Percentiles rank a stretch among this genome's conserved stretches.
Conservation (phyloP, 148 eudicot genomes). For the Rhododendron henanense region DNA sequence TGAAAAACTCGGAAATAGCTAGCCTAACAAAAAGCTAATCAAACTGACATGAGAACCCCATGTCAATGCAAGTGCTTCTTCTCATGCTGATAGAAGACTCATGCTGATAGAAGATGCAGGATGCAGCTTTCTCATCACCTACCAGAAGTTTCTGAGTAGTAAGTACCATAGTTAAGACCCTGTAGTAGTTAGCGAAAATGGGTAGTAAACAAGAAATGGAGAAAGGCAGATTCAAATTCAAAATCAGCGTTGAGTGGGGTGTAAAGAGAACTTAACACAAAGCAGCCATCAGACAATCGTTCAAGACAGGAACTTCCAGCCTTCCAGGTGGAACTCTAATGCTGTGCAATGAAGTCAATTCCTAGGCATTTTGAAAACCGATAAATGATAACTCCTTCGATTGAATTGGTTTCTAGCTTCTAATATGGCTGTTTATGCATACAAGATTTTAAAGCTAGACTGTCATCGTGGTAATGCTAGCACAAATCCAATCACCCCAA, state of each 20-base stretch:
- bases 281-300: neutral
- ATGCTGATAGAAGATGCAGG: neutral
- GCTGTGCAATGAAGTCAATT: neutral
- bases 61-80: neutral
- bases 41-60: neutral
- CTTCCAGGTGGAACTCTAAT: neutral
- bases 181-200: neutral
- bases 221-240: neutral
- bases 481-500: neutral
- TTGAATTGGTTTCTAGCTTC: neutral
- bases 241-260: neutral
- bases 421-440: neutral
- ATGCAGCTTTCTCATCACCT: neutral
- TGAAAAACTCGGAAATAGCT: neutral
- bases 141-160: neutral
- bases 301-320: too few relatives aligned
- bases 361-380: neutral
- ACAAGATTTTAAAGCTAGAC: neutral
- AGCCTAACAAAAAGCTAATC: neutral
- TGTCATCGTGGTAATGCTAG: neutral
- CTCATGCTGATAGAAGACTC: neutral
- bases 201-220: neutral
- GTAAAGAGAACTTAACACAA: neutral
- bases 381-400: neutral
- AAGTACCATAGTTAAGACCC: neutral